Percentiles rank a stretch among this genome's conserved stretches.
Evolutionary conservation across 768 basidiomycete species (phyloP).

Genomic region (Dacryopinax primogenitus): DNA sequence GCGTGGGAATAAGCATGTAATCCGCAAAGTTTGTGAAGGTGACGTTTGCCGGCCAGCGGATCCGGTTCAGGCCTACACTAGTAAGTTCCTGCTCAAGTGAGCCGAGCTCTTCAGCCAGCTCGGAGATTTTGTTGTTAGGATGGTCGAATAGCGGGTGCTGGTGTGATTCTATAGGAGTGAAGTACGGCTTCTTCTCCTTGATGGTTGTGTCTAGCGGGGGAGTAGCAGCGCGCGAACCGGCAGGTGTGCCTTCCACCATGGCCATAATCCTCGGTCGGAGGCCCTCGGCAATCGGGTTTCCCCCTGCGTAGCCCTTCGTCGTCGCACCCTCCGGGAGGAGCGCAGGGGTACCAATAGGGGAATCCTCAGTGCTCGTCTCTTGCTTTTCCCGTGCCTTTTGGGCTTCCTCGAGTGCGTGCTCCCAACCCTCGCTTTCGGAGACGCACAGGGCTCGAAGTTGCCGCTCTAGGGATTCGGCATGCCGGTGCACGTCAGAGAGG

Average conservation of each 20-base stretch:
- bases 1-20: constrained; percentile 78
- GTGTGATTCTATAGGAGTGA: constrained; percentile 12
- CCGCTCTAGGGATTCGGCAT: constrained; percentile 34
- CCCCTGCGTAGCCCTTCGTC: constrained; percentile 34
- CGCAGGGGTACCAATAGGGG: constrained; percentile 23
- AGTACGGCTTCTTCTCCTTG: constrained; percentile 9
- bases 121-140: constrained; percentile 48
- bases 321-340: constrained; percentile 27
- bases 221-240: constrained; percentile 1
- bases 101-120: constrained; percentile 59
- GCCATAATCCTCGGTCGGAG: background rate
- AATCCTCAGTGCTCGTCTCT: constrained; percentile 24
- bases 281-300: constrained; percentile 7
- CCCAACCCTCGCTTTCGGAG: constrained; percentile 50
- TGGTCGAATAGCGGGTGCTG: constrained; percentile 44
- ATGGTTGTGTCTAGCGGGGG: background rate
- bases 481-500: constrained; percentile 43
- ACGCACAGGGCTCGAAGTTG: constrained; percentile 37
- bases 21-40: constrained; percentile 66
- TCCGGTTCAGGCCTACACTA: constrained; percentile 44
- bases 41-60: constrained; percentile 78
- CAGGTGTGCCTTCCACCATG: background rate
- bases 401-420: constrained; percentile 38
- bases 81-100: constrained; percentile 67
- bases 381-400: constrained; percentile 37